A percentile compares a stretch with the other conserved stretches of the same genome.
phyloP scores from a whole-genome alignment of 2,329 filamentous ascomycete genomes.

The Zymoseptoria brevis region DNA sequence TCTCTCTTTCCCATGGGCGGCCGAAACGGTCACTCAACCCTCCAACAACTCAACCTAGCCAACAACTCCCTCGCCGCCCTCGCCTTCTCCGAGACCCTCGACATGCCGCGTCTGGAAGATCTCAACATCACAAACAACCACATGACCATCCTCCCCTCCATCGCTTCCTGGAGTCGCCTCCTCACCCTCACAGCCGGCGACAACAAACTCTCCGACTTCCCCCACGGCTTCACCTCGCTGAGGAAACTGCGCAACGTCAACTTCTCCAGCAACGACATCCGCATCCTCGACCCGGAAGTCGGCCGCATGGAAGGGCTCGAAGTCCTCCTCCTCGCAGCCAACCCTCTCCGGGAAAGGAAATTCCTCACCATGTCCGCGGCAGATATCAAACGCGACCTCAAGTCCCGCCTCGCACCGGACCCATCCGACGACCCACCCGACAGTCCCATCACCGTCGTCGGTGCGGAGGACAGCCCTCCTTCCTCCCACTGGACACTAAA shows the following conservation, averaged over 20 bases:
- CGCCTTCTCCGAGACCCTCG: conserved; percentile 44
- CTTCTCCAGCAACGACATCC: conserved; percentile 78
- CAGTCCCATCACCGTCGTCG: conserved; percentile 21
- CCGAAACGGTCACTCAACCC: conserved; percentile 45
- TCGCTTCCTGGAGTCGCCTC: conserved; percentile 66
- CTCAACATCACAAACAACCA: conserved; percentile 76
- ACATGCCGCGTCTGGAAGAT: conserved; percentile 63
- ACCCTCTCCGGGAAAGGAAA: conserved; percentile 82
- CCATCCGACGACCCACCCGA: conserved; percentile 33
- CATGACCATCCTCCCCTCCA: conserved; percentile 61
- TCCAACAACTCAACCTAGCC: conserved; percentile 72
- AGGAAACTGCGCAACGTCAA: conserved; percentile 66
- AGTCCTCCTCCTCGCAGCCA: conserved; percentile 73
- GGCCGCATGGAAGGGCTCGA: conserved; percentile 70
- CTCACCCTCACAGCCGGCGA: conserved; percentile 69
- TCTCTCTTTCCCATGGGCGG: conserved; percentile 55
- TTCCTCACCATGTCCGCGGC: conserved; percentile 72
- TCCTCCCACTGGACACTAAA: conserved; percentile 23
- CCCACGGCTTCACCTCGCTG: conserved; percentile 63
- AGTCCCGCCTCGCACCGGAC: conserved; percentile 55
- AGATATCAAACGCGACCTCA: conserved; percentile 68
- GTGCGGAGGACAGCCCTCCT: conserved; percentile 6
- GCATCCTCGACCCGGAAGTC: conserved; percentile 64
- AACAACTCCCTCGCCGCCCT: conserved; percentile 60
- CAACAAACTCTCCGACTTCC: conserved; percentile 70